These are phyloP conservation scores for Brassica juncea DNA, from an alignment of 345 rosid genomes.

Conservation along the genomic window DNA sequence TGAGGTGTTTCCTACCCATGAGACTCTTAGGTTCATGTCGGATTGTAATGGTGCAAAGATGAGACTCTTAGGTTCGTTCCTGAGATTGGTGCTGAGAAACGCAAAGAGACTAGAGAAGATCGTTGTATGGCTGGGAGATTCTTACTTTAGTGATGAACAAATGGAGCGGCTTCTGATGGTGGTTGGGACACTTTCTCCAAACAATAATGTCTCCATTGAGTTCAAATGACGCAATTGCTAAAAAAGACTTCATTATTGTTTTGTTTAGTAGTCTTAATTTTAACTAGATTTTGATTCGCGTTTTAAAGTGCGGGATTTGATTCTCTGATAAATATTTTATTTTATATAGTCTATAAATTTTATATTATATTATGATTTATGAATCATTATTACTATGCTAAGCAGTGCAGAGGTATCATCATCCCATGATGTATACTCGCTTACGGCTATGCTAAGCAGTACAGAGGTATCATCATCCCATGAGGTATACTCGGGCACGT, in stretches of 20 bases:
- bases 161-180: background rate
- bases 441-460: slow-evolving; percentile 40
- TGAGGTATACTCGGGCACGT: slow-evolving; percentile 46
- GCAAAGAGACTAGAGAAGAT: background rate
- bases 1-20: background rate
- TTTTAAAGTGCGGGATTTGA: no score
- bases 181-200: background rate
- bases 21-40: background rate
- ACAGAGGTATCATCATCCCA: slow-evolving; percentile 60
- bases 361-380: no score
- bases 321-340: no score
- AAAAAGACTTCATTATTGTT: background rate
- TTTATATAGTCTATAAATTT: no score
- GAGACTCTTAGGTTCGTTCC: background rate
- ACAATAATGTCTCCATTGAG: background rate
- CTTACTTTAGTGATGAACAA: background rate
- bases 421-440: background rate
- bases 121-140: background rate
- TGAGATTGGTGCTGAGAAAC: background rate
- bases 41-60: background rate
- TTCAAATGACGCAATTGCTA: background rate
- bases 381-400: no score
- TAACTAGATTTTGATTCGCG: no score
- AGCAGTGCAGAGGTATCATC: no score
- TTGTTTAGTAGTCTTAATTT: background rate